A percentile compares a stretch with the other conserved stretches of the same genome.
These are phyloP conservation scores for Boechera retrofracta DNA, from an alignment of 345 rosid species.

Conservation along the genomic window DNA sequence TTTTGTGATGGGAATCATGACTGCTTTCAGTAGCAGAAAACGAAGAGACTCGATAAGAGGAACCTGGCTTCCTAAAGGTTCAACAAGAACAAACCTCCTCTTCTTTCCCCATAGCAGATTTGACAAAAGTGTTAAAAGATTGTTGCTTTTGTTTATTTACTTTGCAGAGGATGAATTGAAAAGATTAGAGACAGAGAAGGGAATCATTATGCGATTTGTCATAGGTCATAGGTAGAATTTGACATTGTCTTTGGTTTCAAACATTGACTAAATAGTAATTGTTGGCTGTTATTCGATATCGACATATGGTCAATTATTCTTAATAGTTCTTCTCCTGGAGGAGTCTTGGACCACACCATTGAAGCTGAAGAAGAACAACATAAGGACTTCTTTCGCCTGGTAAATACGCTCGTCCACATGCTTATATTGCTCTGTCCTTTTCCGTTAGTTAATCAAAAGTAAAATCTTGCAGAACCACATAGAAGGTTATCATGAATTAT, in stretches of 20 bases:
- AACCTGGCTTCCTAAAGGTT: constrained; percentile 92
- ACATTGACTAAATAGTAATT: constrained; percentile 52
- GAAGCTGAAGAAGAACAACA: constrained; percentile 73
- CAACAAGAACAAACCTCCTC: constrained; percentile 2
- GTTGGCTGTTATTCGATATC: constrained; percentile 20
- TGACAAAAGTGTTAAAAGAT: constrained; percentile 3
- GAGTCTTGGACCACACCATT: constrained; percentile 70
- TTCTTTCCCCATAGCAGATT: constrained; percentile 17
- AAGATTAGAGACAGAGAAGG: constrained; percentile 82
- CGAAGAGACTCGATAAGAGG: constrained; percentile 75
- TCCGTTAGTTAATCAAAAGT: constrained; percentile 28
- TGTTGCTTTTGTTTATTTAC: constrained; percentile 34
- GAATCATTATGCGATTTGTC: constrained; percentile 75
- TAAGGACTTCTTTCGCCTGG: constrained; percentile 77
- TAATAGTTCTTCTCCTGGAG: constrained; percentile 56
- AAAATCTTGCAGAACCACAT: constrained; percentile 72
- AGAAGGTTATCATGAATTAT: constrained; percentile 83
- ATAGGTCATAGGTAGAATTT: constrained; percentile 82
- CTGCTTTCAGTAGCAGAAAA: constrained; percentile 90
- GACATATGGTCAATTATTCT: not conserved
- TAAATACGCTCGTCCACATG: not conserved
- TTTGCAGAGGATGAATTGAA: constrained; percentile 62
- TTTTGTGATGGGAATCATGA: constrained; percentile 82
- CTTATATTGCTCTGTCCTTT: constrained; percentile 8
- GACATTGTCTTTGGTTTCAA: constrained; percentile 67